Evolutionary conservation across 495 filamentous ascomycete species (phyloP).

Genomic region (Apiosordaria backusii): DNA sequence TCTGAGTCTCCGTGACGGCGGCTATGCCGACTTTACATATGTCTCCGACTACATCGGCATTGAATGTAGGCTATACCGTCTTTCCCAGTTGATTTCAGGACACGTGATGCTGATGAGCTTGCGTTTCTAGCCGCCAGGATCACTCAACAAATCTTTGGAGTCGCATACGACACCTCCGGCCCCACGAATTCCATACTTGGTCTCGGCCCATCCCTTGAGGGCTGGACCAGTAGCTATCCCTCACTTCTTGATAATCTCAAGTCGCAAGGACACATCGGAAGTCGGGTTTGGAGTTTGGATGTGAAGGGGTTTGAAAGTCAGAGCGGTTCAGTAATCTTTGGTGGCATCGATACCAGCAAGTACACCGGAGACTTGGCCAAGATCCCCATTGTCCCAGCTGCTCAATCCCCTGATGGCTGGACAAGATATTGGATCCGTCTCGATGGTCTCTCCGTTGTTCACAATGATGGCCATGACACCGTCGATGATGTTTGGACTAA

Average conservation of each 20-base stretch:
- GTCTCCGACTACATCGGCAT: conserved; percentile 31
- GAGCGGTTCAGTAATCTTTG: conserved; percentile 68
- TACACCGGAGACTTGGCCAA: conserved; percentile 64
- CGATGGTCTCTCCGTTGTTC: conserved; percentile 21
- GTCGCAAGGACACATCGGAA: conserved; percentile 58
- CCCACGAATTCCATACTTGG: conserved; percentile 65
- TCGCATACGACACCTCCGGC: conserved; percentile 30
- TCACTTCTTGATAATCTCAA: conserved; percentile 63
- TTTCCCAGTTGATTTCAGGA: background rate
- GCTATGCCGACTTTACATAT: conserved; percentile 24
- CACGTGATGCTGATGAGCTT: background rate
- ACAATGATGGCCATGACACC: conserved; percentile 16
- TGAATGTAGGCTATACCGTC: conserved; percentile 16
- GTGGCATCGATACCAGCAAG: conserved; percentile 84
- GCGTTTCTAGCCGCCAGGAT: conserved; percentile 28
- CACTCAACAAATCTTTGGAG: conserved; percentile 42
- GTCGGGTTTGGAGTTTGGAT: conserved; percentile 68
- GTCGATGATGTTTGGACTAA: conserved; percentile 15
- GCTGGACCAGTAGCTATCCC: conserved; percentile 52
- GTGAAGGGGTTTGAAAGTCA: conserved; percentile 38
- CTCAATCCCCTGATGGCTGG: conserved; percentile 19
- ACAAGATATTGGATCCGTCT: conserved; percentile 22
- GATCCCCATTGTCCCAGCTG: conserved; percentile 33
- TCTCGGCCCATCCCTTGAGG: conserved; percentile 54
- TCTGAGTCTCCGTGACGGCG: conserved; percentile 29